Evolutionary conservation across 2,329 filamentous ascomycete species (phyloP).

Genomic region (Stromatinia cepivora): DNA sequence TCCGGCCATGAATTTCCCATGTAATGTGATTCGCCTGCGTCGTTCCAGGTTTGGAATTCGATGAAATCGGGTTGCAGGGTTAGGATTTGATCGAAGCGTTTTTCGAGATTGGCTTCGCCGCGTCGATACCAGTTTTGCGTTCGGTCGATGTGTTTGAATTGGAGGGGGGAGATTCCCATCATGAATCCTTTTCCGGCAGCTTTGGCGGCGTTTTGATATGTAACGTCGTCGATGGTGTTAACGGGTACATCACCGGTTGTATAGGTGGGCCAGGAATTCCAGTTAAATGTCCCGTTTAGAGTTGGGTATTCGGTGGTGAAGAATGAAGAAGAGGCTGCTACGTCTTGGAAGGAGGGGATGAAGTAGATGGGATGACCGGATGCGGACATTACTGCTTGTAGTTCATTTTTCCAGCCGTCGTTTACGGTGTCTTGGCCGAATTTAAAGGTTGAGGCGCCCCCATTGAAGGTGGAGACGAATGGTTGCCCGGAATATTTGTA

Average conservation of each 20-base stretch:
- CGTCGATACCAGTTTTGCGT: slow-evolving; percentile 42
- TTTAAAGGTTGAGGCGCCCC: slow-evolving; percentile 26
- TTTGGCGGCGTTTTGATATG: slow-evolving; percentile 39
- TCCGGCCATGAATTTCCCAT: slow-evolving; percentile 45
- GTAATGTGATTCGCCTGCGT: slow-evolving; percentile 45
- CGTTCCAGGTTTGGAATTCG: slow-evolving; percentile 47
- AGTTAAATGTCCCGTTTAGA: slow-evolving; percentile 28
- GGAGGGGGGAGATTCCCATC: slow-evolving; percentile 44
- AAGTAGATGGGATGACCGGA: slow-evolving; percentile 31
- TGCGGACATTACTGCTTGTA: slow-evolving; percentile 34
- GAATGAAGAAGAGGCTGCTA: slow-evolving; percentile 19
- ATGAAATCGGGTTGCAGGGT: slow-evolving; percentile 43
- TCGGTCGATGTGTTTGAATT: slow-evolving; percentile 43
- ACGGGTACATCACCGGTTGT: slow-evolving; percentile 25
- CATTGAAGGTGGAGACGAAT: slow-evolving; percentile 30
- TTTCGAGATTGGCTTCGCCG: slow-evolving; percentile 43
- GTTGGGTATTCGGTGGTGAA: slow-evolving; percentile 23
- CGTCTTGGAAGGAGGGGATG: slow-evolving; percentile 29
- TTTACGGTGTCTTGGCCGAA: slow-evolving; percentile 36
- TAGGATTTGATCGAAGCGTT: slow-evolving; percentile 40
- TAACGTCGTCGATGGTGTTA: slow-evolving; percentile 35
- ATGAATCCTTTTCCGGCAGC: slow-evolving; percentile 43
- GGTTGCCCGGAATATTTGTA: slow-evolving; percentile 26
- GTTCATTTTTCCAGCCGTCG: slow-evolving; percentile 32
- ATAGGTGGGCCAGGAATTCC: slow-evolving; percentile 29